Base-by-base conservation (phyloP, 768 basidiomycete species). In the Fomitopsis pulvina region DNA sequence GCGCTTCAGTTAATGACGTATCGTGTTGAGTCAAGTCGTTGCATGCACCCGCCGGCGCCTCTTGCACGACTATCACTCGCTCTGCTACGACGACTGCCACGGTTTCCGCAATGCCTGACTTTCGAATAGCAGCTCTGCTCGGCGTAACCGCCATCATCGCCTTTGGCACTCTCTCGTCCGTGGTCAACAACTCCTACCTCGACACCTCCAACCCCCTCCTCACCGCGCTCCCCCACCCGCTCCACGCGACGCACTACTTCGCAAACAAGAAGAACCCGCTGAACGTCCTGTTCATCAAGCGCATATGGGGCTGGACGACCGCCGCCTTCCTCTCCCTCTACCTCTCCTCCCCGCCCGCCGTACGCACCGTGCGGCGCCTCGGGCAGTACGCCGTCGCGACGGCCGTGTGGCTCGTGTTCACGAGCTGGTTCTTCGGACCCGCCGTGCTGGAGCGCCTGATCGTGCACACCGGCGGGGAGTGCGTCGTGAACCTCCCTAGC, bases 221-320 rank as follows among this genome's bases (percentile, higher is more conserved):
- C 60, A 75, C 83, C 1, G 67, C 81, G 52, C 77, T 85, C 12
- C 79, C 87, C 0, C 88, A 91, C 56, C 84, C 76, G 2, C 77
- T 88, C 27, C 69, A 79, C 49, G 50, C 64, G 10, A 67, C 81
- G 0, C 72, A 87, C 64, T 85, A 83, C 67, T 92, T 91, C 60
- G 92, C 93, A 10, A 75, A 71, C 58, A 94, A 94, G 65, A 67
- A 75, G 57, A 97, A 93, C 62, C 43, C 77, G 1, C 74, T 98
- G 62, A 98, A 97, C 61, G 75, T 83, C 50, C 70, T 79, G 58
- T 94, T 95, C 68, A 90, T 94, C 63, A 98, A 98, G 69, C 74
- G 79, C 46, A 81, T 86, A 21, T 96, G 95, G 93, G 90, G 70
- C 0, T 96, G 93, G 92, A 93, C 92, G 1, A 75, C 88, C 6